A percentile compares a stretch with the other conserved stretches of the same genome.
phyloP scores from a whole-genome alignment of 441 rosid genomes.

The Bocquillonia castaneifolia region DNA sequence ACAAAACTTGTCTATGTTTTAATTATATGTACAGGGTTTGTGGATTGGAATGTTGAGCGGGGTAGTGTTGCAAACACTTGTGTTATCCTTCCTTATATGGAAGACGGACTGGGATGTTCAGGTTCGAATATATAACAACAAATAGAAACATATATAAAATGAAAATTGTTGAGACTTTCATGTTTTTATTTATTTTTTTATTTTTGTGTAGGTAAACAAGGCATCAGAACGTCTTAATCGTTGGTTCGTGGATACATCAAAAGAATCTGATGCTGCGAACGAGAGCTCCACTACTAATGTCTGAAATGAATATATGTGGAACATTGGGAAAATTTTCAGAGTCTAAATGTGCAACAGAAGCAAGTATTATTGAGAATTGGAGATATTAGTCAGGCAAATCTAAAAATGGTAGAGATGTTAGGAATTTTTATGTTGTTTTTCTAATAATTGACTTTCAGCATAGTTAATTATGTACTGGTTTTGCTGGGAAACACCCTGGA shows the following conservation, averaged over 20 bases:
- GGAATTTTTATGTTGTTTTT: no score
- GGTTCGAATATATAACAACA: slow-evolving; percentile 26
- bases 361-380: neutral
- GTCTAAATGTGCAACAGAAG: neutral
- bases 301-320: no score
- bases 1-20: neutral
- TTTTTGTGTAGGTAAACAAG: slow-evolving; percentile 14
- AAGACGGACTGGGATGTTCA: slow-evolving; percentile 55
- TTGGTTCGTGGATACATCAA: slow-evolving; percentile 18
- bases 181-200: neutral
- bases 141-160: neutral
- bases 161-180: neutral
- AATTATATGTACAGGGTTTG: slow-evolving; percentile 34
- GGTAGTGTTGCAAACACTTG: slow-evolving; percentile 34
- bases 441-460: no score
- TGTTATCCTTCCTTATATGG: slow-evolving; percentile 35
- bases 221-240: slow-evolving; percentile 20
- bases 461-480: no score
- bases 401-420: no score
- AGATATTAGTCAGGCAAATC: no score
- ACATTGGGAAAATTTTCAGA: neutral
- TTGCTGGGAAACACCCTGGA: no score
- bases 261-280: neutral
- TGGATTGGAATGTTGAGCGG: slow-evolving; percentile 65
- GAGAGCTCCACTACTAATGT: neutral